Evolutionary conservation across 2,329 filamentous ascomycete genomes (phyloP).

Genomic region (Aureobasidium sp.): DNA sequence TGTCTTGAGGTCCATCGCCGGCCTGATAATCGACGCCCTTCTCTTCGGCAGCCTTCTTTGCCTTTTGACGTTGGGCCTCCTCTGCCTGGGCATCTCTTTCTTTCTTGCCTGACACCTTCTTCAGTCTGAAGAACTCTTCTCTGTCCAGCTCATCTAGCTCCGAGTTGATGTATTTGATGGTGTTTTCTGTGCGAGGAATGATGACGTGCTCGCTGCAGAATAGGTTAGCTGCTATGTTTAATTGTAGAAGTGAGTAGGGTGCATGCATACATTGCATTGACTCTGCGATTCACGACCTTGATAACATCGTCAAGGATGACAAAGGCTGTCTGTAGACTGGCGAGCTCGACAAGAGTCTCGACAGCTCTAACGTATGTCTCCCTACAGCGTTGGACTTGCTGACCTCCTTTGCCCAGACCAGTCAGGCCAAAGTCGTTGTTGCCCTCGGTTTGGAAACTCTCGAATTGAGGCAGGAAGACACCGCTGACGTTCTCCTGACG

Average conservation of each 20-base stretch:
- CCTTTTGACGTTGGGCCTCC: slow-evolving; percentile 27
- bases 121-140: slow-evolving; percentile 95
- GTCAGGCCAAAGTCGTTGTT: slow-evolving; percentile 96
- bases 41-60: slow-evolving; percentile 17
- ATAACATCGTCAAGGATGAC: slow-evolving; percentile 98
- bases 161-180: slow-evolving; percentile 99
- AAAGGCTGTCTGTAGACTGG: slow-evolving; percentile 94
- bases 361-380: slow-evolving; percentile 96
- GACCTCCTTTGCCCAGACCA: slow-evolving; percentile 90
- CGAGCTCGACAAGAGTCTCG: slow-evolving; percentile 89
- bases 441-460: slow-evolving; percentile 80
- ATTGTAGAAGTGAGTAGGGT: slow-evolving; percentile 20
- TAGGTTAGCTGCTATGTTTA: slow-evolving; percentile 19
- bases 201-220: slow-evolving; percentile 75
- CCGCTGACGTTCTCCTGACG: slow-evolving; percentile 98
- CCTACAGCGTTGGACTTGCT: slow-evolving; percentile 89
- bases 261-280: slow-evolving; percentile 78
- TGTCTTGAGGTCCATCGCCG: slow-evolving; percentile 24
- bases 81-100: slow-evolving; percentile 43
- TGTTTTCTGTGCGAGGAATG: slow-evolving; percentile 95
- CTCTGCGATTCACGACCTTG: slow-evolving; percentile 96
- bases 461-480: slow-evolving; percentile 88
- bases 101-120: slow-evolving; percentile 78
- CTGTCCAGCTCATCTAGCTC: slow-evolving; percentile 95
- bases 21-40: slow-evolving; percentile 15